Base-by-base conservation (phyloP, 83 land plant species). In the Diphasiastrum complanatum region DNA sequence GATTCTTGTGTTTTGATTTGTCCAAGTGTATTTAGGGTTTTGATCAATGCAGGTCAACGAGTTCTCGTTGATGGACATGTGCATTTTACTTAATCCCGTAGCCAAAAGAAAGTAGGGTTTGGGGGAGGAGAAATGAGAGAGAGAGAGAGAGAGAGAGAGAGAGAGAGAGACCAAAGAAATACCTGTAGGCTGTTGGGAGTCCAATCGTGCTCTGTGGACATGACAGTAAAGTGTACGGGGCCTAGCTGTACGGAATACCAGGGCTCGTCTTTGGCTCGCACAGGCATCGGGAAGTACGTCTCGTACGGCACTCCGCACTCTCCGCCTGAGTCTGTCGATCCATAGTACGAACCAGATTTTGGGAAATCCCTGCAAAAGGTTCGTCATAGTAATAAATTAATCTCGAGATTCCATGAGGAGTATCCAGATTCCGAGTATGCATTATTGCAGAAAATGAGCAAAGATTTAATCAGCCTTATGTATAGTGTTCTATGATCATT, bases 271-370 rank as follows among this genome's bases (percentile, higher is more conserved):
- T 78, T 67, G 11, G 33, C 81, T 5, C 6, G 3, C 11, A 72
- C 74, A 1, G 97, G 97, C 97, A 91, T 87, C n/a, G 46, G 89
- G 37, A 91, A 91, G 54, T 91, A 91, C 1, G 72, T 77, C 65
- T 84, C 83, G 29, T 91, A 91, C 6, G 95, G 73, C 34, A 87
- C 84, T 24, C 97, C 97, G 68, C 95, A 87, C 60, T 91, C 97
- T 33, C 97, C 97, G 5, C 97, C 97, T 1, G 97, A 91, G 41
- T 91, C 97, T 3, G 85, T 69, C 19, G 76, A 70, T 8, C 1
- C 16, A 46, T 91, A 91, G 0, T 74, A 52, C 18, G 95, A 84
- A 3, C 78, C 79, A 0, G 85, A 76, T 5, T 48, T 52, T 5
- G 63, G 55, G 47, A 71, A 84, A 54, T 91, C 89, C 55, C 95